These are phyloP conservation scores for Dorcoceras hygrometricum DNA, from an alignment of 257 asterid species.

Conservation along the genomic window DNA sequence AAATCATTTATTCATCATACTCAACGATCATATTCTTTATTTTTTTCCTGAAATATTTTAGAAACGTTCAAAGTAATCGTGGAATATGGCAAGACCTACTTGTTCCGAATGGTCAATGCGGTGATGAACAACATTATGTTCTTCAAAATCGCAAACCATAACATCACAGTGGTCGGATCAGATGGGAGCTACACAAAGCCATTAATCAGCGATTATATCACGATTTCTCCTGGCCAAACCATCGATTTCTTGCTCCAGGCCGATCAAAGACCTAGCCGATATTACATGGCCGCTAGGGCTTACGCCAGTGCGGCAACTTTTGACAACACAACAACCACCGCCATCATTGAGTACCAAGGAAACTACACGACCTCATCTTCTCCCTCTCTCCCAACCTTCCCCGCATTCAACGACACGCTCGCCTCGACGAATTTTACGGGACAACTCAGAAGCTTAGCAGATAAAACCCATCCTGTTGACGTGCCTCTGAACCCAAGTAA, in stretches of 20 bases:
- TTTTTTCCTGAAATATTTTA: not conserved
- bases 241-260: slow-evolving; percentile 47
- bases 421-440: slow-evolving; percentile 29
- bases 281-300: slow-evolving; percentile 57
- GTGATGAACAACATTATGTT: slow-evolving; percentile 58
- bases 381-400: slow-evolving; percentile 37
- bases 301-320: slow-evolving; percentile 15
- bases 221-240: slow-evolving; percentile 61
- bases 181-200: slow-evolving; percentile 56
- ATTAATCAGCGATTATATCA: slow-evolving; percentile 33
- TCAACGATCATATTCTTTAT: not conserved
- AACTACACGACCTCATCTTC: slow-evolving; percentile 34
- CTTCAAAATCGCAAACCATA: slow-evolving; percentile 51
- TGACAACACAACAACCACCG: slow-evolving; percentile 41
- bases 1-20: too few species aligned
- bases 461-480: slow-evolving; percentile 25
- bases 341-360: slow-evolving; percentile 33
- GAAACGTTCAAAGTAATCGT: slow-evolving; percentile 47
- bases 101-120: slow-evolving; percentile 49
- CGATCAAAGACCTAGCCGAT: slow-evolving; percentile 45
- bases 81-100: slow-evolving; percentile 42
- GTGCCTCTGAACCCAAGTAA: slow-evolving; percentile 39
- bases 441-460: slow-evolving; percentile 30
- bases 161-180: slow-evolving; percentile 49
- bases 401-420: slow-evolving; percentile 14